Evolutionary conservation across 1,284 basidiomycete genomes (phyloP).

Genomic region (Cystobasidium sp.): DNA sequence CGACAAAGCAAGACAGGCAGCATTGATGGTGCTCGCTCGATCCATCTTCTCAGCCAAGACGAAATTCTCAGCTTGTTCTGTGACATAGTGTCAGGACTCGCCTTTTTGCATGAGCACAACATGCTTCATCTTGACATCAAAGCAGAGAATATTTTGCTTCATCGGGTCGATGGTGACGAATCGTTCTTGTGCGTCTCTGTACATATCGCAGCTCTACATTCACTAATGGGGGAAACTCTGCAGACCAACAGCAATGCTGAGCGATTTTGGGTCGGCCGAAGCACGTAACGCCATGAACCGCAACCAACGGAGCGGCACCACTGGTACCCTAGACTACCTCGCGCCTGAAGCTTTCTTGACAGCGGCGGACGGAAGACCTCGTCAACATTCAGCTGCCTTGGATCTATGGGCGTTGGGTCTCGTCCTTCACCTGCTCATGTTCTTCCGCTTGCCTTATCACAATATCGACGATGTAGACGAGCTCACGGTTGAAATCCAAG

Average conservation of each 20-base stretch:
- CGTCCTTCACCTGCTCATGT: constrained; percentile 51
- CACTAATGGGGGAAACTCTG: constrained; percentile 3
- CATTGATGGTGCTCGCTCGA: constrained; percentile 22
- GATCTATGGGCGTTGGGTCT: constrained; percentile 53
- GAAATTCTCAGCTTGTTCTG: constrained; percentile 50
- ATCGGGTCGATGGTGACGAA: constrained; percentile 49
- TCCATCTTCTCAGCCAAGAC: constrained; percentile 50
- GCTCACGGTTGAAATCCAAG: constrained; percentile 50
- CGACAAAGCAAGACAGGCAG: constrained; percentile 6
- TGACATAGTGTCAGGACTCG: constrained; percentile 48
- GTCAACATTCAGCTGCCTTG: constrained; percentile 43
- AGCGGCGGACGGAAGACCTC: constrained; percentile 33
- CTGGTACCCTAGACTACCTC: constrained; percentile 52
- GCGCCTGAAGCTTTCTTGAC: constrained; percentile 48
- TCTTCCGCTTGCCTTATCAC: constrained; percentile 51
- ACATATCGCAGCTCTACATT: background rate
- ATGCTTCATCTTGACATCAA: constrained; percentile 54
- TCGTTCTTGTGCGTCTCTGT: constrained; percentile 5
- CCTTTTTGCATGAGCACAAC: constrained; percentile 50
- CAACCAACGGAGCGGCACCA: constrained; percentile 27
- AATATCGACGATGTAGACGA: constrained; percentile 40
- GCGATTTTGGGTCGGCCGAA: constrained; percentile 49
- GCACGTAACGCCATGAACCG: constrained; percentile 17
- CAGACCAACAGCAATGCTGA: constrained; percentile 49
- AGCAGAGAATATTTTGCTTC: constrained; percentile 53